A percentile compares a stretch with the other conserved stretches of the same genome.
These are phyloP conservation scores for Macadamia tetraphylla DNA, from an alignment of 164 flowering plant genomes.

Conservation along the genomic window DNA sequence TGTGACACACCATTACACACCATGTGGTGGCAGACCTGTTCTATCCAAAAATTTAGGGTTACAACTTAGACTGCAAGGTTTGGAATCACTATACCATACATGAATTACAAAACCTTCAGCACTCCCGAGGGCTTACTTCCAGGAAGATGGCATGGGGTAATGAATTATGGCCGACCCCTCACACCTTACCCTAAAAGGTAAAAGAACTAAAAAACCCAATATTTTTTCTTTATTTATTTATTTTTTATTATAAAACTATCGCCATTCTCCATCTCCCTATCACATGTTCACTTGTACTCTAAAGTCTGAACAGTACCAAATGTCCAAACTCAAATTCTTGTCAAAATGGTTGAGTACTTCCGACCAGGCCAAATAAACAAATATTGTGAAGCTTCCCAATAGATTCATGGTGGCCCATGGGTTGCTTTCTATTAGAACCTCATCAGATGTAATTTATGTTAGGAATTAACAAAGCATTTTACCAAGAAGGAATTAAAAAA, in stretches of 20 bases:
- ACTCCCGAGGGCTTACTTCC: slow-evolving; percentile 7
- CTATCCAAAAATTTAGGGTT: background rate
- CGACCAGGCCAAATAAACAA: slow-evolving; percentile 2
- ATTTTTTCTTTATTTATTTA: background rate
- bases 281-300: background rate
- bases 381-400: background rate
- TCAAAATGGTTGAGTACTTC: slow-evolving; percentile 5
- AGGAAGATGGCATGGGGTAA: slow-evolving; percentile 11
- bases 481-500: no score
- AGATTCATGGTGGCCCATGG: background rate
- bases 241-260: no score
- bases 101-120: slow-evolving; percentile 8
- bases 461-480: no score
- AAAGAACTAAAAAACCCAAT: background rate
- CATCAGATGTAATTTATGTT: no score
- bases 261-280: slow-evolving; percentile 1
- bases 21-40: slow-evolving; percentile 20
- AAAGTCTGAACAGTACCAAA: background rate
- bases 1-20: slow-evolving; percentile 22
- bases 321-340: slow-evolving; percentile 15
- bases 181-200: background rate
- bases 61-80: slow-evolving; percentile 16
- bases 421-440: no score
- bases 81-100: slow-evolving; percentile 5
- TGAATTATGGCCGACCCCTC: slow-evolving; percentile 3